These are phyloP conservation scores for Schwanniomyces sp. DNA, from an alignment of 805 yeast species.

Conservation along the genomic window DNA sequence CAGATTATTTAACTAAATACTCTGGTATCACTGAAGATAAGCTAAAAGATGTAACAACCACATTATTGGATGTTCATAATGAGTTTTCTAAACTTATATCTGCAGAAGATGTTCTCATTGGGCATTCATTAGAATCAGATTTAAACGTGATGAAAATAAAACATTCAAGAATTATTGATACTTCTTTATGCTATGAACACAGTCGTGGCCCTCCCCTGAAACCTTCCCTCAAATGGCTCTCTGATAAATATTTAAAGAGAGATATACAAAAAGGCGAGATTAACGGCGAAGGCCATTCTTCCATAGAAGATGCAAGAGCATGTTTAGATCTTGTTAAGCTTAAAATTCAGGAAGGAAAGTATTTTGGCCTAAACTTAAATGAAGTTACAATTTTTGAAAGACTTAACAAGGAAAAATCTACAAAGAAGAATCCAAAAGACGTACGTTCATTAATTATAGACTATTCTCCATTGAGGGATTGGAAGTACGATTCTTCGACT, in stretches of 20 bases:
- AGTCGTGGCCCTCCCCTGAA: constrained; percentile 79
- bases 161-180: constrained; percentile 79
- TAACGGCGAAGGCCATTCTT: constrained; percentile 68
- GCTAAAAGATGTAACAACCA: constrained; percentile 61
- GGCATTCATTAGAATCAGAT: constrained; percentile 90
- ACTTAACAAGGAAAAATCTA: constrained; percentile 8
- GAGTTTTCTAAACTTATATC: constrained; percentile 49
- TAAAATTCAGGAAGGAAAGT: constrained; percentile 65
- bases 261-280: constrained; percentile 65
- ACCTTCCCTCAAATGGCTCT: constrained; percentile 75
- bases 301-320: constrained; percentile 80
- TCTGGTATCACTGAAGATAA: constrained; percentile 84
- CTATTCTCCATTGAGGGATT: constrained; percentile 19
- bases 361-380: constrained; percentile 51
- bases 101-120: constrained; percentile 66
- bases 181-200: constrained; percentile 75
- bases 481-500: constrained; percentile 15
- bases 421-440: background rate
- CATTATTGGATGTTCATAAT: constrained; percentile 65
- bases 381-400: constrained; percentile 25
- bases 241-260: constrained; percentile 52
- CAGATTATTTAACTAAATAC: constrained; percentile 77
- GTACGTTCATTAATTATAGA: constrained; percentile 21
- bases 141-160: constrained; percentile 65
- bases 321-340: constrained; percentile 74